Base-by-base conservation (phyloP, 371 early-diverging fungal species). In the Zychaea mexicana region DNA sequence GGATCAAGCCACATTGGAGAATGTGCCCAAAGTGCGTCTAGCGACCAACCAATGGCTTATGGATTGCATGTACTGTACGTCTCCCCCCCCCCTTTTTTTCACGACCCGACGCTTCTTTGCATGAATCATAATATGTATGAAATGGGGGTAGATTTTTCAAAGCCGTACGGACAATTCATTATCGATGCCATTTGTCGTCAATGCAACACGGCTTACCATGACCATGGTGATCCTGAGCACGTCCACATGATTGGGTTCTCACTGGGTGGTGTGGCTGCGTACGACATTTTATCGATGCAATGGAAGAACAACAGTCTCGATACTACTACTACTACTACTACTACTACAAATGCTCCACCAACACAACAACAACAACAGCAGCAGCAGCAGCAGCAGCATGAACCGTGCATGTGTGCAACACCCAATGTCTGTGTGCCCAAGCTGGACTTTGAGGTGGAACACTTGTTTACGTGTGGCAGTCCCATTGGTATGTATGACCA, bases 251-350 rank as follows among this genome's bases (percentile, higher is more conserved):
- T 88, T 49, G 87, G 83, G 1, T 84, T 85, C 31, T 88, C 88
- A 0, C 78, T 90, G 8, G 91, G 91, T 32, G 89, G 89, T 8
- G 76, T 90, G 19, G 85, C 88, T 64, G 74, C 77, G 57, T 91
- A 82, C 60, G 90, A 89, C 62, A 75, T 91, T 59, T 70, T 76
- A 30, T 87, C 81, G 19, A 60, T 64, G 31, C 83, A 77, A 42
- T 77, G 81, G 63, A 22, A 49, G 19, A 6, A 24, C n/a, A 49
- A 24, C n/a, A 42, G 33, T 33, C 5, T 42, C 17, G 42, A 42
- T 42, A n/a, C 13, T 1, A 4, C 42, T 12, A 42, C 42, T 12
- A 5, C 15, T 7, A 12, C 42, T 15, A 42, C 42, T 17, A 17
- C 42, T 42, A 7, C 42, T 12, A 42, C 42, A 42, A n/a, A 13